Percentiles rank a stretch among this genome's conserved stretches.
Evolutionary conservation across 441 rosid species (phyloP).

Genomic region (Corymbia calophylla): DNA sequence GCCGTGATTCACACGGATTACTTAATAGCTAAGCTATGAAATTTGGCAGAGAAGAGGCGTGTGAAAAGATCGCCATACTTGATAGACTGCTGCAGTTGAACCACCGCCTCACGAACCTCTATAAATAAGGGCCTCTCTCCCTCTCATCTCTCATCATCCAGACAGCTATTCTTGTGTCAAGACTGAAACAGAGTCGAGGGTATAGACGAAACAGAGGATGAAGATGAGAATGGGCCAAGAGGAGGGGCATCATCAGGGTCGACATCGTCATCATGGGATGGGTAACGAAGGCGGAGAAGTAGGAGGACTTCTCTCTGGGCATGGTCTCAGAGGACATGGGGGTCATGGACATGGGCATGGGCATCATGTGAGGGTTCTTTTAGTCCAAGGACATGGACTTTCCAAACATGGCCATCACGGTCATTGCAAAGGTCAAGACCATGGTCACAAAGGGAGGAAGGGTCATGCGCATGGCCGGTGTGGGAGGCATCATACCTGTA

Average conservation of each 20-base stretch:
- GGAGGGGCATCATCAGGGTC: neutral
- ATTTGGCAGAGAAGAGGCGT: neutral
- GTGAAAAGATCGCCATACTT: neutral
- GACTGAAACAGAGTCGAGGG: neutral
- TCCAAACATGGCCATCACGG: neutral
- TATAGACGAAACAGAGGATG: neutral
- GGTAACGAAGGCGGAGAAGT: neutral
- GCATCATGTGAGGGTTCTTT: neutral
- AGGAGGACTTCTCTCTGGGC: neutral
- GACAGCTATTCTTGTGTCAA: neutral
- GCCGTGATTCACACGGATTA: neutral
- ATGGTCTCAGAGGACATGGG: neutral
- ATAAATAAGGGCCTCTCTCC: neutral
- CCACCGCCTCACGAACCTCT: neutral
- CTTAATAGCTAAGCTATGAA: neutral
- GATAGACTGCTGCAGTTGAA: neutral
- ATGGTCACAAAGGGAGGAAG: neutral
- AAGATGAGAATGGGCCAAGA: neutral
- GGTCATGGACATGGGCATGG: neutral
- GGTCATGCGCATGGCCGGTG: neutral
- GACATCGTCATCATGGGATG: neutral
- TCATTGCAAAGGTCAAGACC: neutral
- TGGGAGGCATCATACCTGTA: neutral
- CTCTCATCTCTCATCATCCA: neutral
- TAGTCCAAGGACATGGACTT: neutral